Evolutionary conservation across 768 basidiomycete genomes (phyloP).

Genomic region (Lepiota venenata): DNA sequence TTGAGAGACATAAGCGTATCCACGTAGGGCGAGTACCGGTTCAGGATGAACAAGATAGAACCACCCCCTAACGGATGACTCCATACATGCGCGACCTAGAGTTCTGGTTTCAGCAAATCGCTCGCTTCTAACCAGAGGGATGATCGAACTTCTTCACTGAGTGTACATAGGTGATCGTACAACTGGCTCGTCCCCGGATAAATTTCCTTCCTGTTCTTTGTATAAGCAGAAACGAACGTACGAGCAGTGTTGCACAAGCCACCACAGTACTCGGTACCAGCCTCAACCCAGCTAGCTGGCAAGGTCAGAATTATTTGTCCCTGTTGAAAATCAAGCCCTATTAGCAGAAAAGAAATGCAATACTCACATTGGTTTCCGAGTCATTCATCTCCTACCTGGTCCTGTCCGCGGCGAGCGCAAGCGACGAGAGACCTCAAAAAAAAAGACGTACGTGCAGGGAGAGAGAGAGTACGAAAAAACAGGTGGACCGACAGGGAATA

Average conservation of each 20-base stretch:
- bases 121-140: not conserved
- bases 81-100: conserved; percentile 33
- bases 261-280: conserved; percentile 24
- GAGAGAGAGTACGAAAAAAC: no score
- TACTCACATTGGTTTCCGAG: not conserved
- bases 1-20: conserved; percentile 32
- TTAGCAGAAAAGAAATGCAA: not conserved
- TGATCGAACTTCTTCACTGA: conserved; percentile 29
- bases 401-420: not conserved
- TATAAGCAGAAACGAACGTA: conserved; percentile 1
- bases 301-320: not conserved
- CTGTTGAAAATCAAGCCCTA: not conserved
- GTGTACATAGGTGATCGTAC: conserved; percentile 32
- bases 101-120: not conserved
- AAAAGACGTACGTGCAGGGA: no score
- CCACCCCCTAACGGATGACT: conserved; percentile 24
- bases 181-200: conserved; percentile 17
- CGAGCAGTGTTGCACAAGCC: conserved; percentile 25
- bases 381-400: not conserved
- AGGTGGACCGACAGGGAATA: no score
- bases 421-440: no score
- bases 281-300: conserved; percentile 19
- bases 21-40: conserved; percentile 37
- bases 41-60: conserved; percentile 32
- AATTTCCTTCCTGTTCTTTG: not conserved